A percentile compares a stretch with the other conserved stretches of the same genome.
These are phyloP conservation scores for Fusarium acutatum DNA, from an alignment of 2,329 filamentous ascomycete genomes.

Conservation along the genomic window DNA sequence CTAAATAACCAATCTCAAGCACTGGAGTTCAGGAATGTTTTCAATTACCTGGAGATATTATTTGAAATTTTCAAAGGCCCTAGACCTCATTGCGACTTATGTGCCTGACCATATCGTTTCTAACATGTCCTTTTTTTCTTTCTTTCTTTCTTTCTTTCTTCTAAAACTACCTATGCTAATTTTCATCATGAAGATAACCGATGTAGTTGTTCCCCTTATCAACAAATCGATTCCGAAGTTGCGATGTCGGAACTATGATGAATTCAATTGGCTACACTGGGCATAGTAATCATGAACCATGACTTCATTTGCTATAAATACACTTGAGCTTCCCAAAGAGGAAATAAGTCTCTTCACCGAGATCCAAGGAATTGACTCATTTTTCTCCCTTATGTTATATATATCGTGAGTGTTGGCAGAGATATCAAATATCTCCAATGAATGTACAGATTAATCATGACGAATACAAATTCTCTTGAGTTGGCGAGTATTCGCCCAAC, in stretches of 20 bases:
- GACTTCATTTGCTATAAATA: constrained; percentile 18
- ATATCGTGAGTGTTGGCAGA: neutral
- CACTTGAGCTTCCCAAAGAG: constrained; percentile 3
- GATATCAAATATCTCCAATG: neutral
- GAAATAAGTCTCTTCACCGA: constrained; percentile 25
- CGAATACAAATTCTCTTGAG: constrained; percentile 16
- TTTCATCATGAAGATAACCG: neutral
- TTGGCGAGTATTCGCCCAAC: constrained; percentile 7
- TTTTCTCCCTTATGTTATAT: neutral
- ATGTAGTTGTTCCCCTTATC: neutral
- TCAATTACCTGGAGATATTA: neutral
- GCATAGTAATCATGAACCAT: constrained; percentile 8
- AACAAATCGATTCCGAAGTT: neutral
- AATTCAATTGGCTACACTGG: constrained; percentile 23
- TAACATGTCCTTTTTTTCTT: neutral
- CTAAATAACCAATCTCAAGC: too few species aligned
- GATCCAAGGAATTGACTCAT: constrained; percentile 1
- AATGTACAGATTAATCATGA: constrained; percentile 1
- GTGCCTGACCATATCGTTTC: neutral
- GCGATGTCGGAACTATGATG: constrained; percentile 35
- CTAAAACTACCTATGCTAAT: too few species aligned
- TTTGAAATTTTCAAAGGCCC: neutral
- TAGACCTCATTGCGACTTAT: neutral
- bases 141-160: neutral
- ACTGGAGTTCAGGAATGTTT: neutral